Evolutionary conservation across 2,329 filamentous ascomycete species (phyloP).

Genomic region (Colletotrichum horii): DNA sequence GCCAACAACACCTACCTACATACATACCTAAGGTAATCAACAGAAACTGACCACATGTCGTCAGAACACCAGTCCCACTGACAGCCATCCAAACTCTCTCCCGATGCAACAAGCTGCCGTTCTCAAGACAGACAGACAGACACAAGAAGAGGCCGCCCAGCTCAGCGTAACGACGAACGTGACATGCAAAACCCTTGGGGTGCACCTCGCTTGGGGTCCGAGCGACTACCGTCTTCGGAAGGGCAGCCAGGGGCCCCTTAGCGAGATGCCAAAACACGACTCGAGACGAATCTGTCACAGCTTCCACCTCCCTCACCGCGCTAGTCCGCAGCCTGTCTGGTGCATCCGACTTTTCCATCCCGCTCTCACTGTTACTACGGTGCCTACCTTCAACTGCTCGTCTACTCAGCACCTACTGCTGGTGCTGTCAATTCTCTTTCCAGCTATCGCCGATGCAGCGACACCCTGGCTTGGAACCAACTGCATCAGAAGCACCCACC

Average conservation of each 20-base stretch:
- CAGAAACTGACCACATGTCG: neutral
- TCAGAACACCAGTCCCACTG: neutral
- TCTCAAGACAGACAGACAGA: neutral
- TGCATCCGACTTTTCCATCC: neutral
- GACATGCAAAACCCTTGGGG: conserved; percentile 2
- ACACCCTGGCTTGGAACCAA: neutral
- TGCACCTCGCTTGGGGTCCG: neutral
- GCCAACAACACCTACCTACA: neutral
- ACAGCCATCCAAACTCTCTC: neutral
- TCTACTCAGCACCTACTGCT: neutral
- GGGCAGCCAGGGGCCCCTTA: conserved; percentile 8
- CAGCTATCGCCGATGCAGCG: neutral
- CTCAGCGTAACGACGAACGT: neutral
- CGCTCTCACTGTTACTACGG: neutral
- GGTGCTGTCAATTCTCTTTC: neutral
- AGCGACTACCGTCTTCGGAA: conserved; percentile 13
- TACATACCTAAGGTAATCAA: too few relatives aligned
- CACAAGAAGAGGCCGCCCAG: neutral
- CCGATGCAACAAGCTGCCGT: neutral
- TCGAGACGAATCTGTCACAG: conserved; percentile 58
- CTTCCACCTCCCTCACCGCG: conserved; percentile 9
- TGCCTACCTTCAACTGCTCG: neutral
- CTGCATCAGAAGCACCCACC: neutral
- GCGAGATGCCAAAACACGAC: conserved; percentile 46
- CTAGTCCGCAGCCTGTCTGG: conserved; percentile 1